phyloP scores from a whole-genome alignment of 352 stramenopile genomes.

The Pilasporangium apinafurcum region DNA sequence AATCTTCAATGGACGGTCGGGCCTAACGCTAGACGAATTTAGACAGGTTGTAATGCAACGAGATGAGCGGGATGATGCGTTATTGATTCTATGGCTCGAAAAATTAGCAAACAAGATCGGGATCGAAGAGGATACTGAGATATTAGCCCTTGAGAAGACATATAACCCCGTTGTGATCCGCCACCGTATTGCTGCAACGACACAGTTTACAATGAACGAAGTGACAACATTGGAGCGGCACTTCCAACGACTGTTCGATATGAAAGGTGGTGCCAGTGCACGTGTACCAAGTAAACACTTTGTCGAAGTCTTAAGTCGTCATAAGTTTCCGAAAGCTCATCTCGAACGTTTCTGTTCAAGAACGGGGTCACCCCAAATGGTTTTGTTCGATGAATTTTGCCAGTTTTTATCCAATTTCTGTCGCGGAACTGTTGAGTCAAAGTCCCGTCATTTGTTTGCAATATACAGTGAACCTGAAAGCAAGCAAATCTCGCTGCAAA shows the following conservation, averaged over 20 bases:
- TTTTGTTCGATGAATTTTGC: constrained; percentile 83
- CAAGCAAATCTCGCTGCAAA: constrained; percentile 20
- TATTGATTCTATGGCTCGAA: constrained; percentile 63
- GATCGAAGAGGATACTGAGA: constrained; percentile 57
- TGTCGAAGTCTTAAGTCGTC: constrained; percentile 34
- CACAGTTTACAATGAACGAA: constrained; percentile 65
- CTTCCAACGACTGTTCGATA: constrained; percentile 72
- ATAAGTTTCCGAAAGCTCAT: constrained; percentile 35
- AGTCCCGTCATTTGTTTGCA: constrained; percentile 42
- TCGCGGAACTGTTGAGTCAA: constrained; percentile 33
- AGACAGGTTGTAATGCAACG: constrained; percentile 39
- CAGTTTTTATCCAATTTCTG: constrained; percentile 72
- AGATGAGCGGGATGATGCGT: constrained; percentile 40
- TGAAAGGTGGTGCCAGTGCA: constrained; percentile 61
- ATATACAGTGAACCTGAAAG: constrained; percentile 38
- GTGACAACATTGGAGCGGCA: constrained; percentile 71
- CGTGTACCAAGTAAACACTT: constrained; percentile 58
- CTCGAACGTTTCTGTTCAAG: constrained; percentile 38
- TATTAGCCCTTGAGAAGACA: constrained; percentile 63
- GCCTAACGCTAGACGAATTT: constrained; percentile 62
- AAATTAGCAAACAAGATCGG: constrained; percentile 61
- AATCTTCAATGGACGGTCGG: constrained; percentile 38
- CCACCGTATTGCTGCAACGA: constrained; percentile 64
- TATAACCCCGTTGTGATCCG: constrained; percentile 82
- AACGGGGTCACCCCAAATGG: constrained; percentile 32